Evolutionary conservation across 2,329 filamentous ascomycete genomes (phyloP), one percentile per base, ranked within the genome.

Genomic region (Penicillium janthinellum): DNA sequence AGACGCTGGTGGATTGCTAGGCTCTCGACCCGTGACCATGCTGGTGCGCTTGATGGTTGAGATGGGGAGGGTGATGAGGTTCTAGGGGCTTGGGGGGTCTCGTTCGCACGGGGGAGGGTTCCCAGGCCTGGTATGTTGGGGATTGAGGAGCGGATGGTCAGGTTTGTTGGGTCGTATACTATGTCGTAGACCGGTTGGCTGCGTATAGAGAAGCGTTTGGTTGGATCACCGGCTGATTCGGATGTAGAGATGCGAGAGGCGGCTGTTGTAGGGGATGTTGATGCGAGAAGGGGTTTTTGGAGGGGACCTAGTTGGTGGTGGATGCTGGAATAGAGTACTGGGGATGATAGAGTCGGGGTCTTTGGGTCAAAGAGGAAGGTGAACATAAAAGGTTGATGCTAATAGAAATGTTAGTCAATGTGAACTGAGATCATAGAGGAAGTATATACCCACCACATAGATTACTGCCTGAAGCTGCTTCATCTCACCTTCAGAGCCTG

Each of bases 1-100:
- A 88, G 81, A 57, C 86, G 84, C 8, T 81, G 81, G 70, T 89
- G 85, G 5, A 88, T 83, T 65, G 85, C 86, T 38, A 89, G 76
- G 3, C 84, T 85, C 67, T 88, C 86, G 14, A 86, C 66, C 2
- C 86, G 78, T 15, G 78, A 81, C 83, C 82, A 86, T 2, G 70
- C 59, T 6, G 59, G 44, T 39, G 53, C 17, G 41, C 49, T 44
- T 31, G 41, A 34, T 38, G 47, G 86, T 80, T 57, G 85, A 81
- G 11, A 79, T 79, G 71, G 87, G 82, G n/a, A 87, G 81, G 68
- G 85, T 84, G 53, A 88, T 74, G 5, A 77, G 11, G 78, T 80
- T 81, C 82, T 86, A 7, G 62, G 52, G 12, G 57, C 48, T 47
- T 55, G 62, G 20, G 61, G 41, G 31, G 57, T 58, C 22, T 56